Evolutionary conservation across 495 filamentous ascomycete genomes (phyloP), one percentile per base, ranked within the genome.

Genomic region (Hyaloscypha variabilis): DNA sequence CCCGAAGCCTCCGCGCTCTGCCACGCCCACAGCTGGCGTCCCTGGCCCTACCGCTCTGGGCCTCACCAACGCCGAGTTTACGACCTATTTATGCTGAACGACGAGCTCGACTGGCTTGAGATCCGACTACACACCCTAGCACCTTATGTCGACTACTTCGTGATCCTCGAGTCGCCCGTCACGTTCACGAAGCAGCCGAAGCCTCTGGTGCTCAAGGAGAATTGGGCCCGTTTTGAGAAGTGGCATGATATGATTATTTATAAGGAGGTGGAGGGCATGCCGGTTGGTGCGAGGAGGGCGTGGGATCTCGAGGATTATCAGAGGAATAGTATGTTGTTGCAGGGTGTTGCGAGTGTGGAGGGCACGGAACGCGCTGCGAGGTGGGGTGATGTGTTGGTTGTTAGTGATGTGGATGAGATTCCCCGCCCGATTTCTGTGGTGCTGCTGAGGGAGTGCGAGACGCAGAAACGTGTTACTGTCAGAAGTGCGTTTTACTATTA

Each of bases 51-150:
- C 26, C 55, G 29, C 14, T 36, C 13, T 13, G 39, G 39, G 17
- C 24, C 17, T 5, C 19, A 42, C 25, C 17, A 29, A 24, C 74
- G 79, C 59, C 79, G 78, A 65, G 67, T 83, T 25, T 82, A 77
- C 65, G 79, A 82, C 58, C 62, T 82, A 2, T 74, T 82, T 30
- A 70, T 80, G 53, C 59, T 83, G 19, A 78, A 77, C 39, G 75
- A 71, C 8, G 80, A 82, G 71, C 68, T 83, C 8, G 78, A 82
- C 58, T 81, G 78, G 80, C 73, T 83, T 17, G 79, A 82, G 56
- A 79, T 83, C 54, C 75, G 79, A 2, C 61, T 83, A 1, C 51
- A 74, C 52, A 76, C 77, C 21, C 65, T 81, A 34, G 57, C 63
- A 6, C 26, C 69, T 1, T 42, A 72, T 50, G 72, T 83, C 51